Base-by-base conservation (phyloP, 2,329 filamentous ascomycete genomes). In the Neobulgaria alba region DNA sequence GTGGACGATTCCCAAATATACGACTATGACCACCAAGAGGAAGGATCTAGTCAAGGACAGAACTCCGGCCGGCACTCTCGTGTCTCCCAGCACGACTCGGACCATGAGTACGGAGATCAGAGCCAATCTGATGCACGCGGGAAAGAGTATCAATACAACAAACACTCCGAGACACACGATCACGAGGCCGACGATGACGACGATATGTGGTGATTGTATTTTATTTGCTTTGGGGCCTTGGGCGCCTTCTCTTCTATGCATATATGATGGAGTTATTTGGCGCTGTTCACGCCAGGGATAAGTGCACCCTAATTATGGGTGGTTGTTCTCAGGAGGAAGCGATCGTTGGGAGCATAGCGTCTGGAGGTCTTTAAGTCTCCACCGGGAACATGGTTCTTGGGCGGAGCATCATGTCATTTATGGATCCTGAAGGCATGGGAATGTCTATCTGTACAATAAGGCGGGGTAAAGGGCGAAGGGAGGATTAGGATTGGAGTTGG, bases 1-100 rank as follows among this genome's bases (percentile, higher is more conserved):
- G 58, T 69, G 39, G 68, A 71, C 41, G 68, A 74, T 45, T 63
- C 67, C 39, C 66, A 70, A 46, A 68, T 66, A 54, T 73, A 71
- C 52, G 68, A 69, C 47, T 68, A 72, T 52, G 66, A 69, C 35
- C 30, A 32, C 42, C 57, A 57, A 37, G 45, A 57, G 32, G 62
- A 67, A 46, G 63, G 65, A 49, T 55, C 46, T 29, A 41, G 44
- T 30, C 48, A 51, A 15, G 44, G 41, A 3, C 50, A 57, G 31
- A 42, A 48, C 16, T 52, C 54, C 3, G 51, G 49, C 29, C 54
- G 59, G 12, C 52, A 60, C 40, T 61, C 59, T 35, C 51, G 58
- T 42, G 54, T 55, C 4, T 53, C 53, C 9, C 56, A 59, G 34
- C 56, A 61, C 39, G 52, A 50, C 31, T 37, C 43, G 18, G 55